A percentile compares a stretch with the other conserved stretches of the same genome.
These are phyloP conservation scores for Scenedesmus sp. DNA, from an alignment of 163 green algal species.

Conservation along the genomic window DNA sequence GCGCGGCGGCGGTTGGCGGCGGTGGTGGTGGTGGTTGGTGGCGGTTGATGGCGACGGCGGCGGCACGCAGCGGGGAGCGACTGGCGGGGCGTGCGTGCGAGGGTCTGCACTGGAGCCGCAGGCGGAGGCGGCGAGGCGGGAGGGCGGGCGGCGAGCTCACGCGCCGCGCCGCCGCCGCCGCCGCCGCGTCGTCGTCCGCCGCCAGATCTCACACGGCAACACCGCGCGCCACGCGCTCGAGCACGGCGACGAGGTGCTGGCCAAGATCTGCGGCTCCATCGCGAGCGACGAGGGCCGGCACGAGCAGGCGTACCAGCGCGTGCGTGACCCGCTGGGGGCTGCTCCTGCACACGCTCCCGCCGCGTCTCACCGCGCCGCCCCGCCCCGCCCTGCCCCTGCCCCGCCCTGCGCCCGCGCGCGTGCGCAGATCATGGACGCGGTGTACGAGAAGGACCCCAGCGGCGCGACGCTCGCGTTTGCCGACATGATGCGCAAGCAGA, in stretches of 20 bases:
- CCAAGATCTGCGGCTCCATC: conserved; percentile 91
- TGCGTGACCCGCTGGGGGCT: conserved; percentile 30
- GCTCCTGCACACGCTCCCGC: neutral
- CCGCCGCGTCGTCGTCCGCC: too few species aligned
- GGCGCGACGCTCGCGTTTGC: conserved; percentile 91
- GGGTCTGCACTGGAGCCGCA: too few species aligned
- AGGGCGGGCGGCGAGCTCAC: too few species aligned
- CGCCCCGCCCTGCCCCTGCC: neutral
- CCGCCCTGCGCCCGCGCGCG: neutral
- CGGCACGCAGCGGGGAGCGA: too few species aligned
- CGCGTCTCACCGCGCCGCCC: neutral
- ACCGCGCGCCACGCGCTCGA: conserved; percentile 88
- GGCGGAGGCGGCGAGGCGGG: too few species aligned
- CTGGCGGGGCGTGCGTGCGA: too few species aligned
- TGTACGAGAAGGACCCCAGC: conserved; percentile 89
- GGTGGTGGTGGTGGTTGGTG: too few species aligned
- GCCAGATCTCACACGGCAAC: conserved; percentile 93
- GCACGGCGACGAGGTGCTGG: conserved; percentile 88
- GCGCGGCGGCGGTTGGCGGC: too few species aligned
- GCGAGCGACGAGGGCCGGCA: conserved; percentile 94
- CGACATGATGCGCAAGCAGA: conserved; percentile 99
- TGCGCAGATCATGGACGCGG: conserved; percentile 78
- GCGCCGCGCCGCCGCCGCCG: too few species aligned
- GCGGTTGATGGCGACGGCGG: too few species aligned
- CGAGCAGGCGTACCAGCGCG: conserved; percentile 91